Evolutionary conservation across 2,329 filamentous ascomycete genomes (phyloP).

Genomic region (Thielaviopsis musarum): DNA sequence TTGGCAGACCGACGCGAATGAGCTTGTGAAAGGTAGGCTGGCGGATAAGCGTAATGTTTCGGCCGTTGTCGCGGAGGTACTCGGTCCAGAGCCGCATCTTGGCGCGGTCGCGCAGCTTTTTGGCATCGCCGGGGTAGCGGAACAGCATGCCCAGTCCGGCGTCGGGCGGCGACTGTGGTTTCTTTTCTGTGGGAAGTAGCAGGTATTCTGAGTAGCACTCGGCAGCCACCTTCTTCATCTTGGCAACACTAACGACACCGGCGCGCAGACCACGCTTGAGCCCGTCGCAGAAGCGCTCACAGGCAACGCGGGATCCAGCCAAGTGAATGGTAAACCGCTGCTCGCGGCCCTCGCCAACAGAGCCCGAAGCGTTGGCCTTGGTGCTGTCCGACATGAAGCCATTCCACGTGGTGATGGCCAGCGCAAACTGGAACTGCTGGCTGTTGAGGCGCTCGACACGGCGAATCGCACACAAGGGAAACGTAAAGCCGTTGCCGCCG

Average conservation of each 20-base stretch:
- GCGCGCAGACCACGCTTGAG: constrained; percentile 79
- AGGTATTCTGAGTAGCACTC: constrained; percentile 88
- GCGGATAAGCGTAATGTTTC: constrained; percentile 79
- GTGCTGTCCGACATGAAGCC: constrained; percentile 39
- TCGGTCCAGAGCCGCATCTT: constrained; percentile 98
- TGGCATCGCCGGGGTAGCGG: constrained; percentile 83
- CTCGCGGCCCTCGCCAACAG: constrained; percentile 26
- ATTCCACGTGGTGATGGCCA: constrained; percentile 94
- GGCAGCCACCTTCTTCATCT: constrained; percentile 59
- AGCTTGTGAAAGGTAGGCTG: constrained; percentile 97
- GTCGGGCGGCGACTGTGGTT: constrained; percentile 41
- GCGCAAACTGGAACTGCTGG: constrained; percentile 79
- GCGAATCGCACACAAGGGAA: constrained; percentile 80
- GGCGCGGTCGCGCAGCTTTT: constrained; percentile 82
- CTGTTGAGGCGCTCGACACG: constrained; percentile 86
- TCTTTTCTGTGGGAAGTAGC: constrained; percentile 42
- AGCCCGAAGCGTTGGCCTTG: constrained; percentile 21
- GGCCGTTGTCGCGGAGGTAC: constrained; percentile 86
- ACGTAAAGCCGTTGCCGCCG: constrained; percentile 86
- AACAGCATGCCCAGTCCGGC: constrained; percentile 86
- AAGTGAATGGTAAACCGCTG: constrained; percentile 88
- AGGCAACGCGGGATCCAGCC: constrained; percentile 71
- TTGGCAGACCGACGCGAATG: constrained; percentile 86
- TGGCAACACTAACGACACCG: constrained; percentile 74
- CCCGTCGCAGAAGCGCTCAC: constrained; percentile 90